These are phyloP conservation scores for Boletus patriciae DNA, from an alignment of 768 basidiomycete species.

Conservation along the genomic window DNA sequence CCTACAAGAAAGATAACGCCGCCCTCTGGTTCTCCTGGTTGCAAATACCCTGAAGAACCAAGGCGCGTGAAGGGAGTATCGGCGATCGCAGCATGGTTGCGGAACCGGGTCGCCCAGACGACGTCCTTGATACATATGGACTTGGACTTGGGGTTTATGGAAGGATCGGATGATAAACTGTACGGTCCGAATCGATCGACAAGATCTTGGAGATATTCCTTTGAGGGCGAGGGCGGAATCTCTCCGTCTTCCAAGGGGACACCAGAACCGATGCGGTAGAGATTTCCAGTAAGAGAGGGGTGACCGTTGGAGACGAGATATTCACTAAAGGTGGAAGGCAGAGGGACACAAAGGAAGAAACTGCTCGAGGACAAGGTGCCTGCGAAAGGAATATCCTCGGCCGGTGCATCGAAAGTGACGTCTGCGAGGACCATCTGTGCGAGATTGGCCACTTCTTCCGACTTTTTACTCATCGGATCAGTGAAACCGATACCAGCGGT, in stretches of 20 bases:
- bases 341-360: conserved; percentile 14
- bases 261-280: conserved; percentile 45
- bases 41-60: background rate
- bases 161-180: conserved; percentile 38
- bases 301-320: conserved; percentile 19
- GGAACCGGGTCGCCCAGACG: conserved; percentile 50
- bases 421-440: conserved; percentile 32
- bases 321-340: conserved; percentile 19
- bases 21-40: conserved; percentile 11
- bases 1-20: conserved; percentile 36
- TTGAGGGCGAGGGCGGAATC: conserved; percentile 40
- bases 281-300: background rate
- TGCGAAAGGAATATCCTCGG: background rate
- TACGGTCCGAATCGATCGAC: conserved; percentile 43
- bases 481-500: conserved; percentile 43
- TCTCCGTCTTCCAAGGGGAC: conserved; percentile 38
- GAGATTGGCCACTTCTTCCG: conserved; percentile 30
- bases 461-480: conserved; percentile 41
- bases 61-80: conserved; percentile 40
- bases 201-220: conserved; percentile 45
- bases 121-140: conserved; percentile 38
- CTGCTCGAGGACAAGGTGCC: conserved; percentile 6
- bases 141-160: conserved; percentile 33
- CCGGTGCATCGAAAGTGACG: conserved; percentile 13
- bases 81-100: conserved; percentile 47